phyloP scores from a whole-genome alignment of 768 basidiomycete species.

The Podaxis sp. region DNA sequence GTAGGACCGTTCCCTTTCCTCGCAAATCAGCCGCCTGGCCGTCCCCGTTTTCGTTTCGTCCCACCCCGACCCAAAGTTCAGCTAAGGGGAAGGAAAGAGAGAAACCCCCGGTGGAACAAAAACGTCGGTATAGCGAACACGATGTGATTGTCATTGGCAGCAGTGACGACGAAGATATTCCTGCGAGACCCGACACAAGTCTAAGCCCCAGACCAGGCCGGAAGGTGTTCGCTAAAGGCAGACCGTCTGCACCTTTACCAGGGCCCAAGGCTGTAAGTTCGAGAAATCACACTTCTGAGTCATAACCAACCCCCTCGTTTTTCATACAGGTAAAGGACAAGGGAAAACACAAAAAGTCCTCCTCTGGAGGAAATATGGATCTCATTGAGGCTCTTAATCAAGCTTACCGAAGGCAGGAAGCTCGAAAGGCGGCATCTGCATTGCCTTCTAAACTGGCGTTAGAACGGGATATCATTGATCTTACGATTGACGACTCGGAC shows the following conservation, averaged over 20 bases:
- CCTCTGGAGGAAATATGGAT: not conserved
- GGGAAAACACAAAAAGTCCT: not conserved
- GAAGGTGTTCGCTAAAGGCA: not conserved
- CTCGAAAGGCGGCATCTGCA: not conserved
- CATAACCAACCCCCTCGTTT: not conserved
- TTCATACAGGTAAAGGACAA: not conserved
- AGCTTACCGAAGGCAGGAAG: not conserved
- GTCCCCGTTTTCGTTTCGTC: not conserved
- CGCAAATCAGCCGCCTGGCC: not conserved
- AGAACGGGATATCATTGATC: slow-evolving; percentile 10
- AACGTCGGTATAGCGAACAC: not conserved
- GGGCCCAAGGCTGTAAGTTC: not conserved
- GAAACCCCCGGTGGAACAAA: not conserved
- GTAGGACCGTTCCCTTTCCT: not conserved
- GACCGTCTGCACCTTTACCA: not conserved
- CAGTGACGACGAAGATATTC: slow-evolving; percentile 3
- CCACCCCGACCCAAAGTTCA: not conserved
- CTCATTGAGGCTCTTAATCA: not conserved
- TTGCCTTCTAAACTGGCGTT: not conserved
- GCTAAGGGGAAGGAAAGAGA: not conserved
- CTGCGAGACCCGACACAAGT: not conserved
- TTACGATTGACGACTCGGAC: slow-evolving; percentile 9
- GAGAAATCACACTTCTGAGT: not conserved
- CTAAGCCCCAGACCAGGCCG: not conserved
- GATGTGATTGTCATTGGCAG: slow-evolving; percentile 9